Evolutionary conservation across 805 yeast genomes (phyloP), one percentile per base, ranked within the genome.

Genomic region (Candida nitratophila): DNA sequence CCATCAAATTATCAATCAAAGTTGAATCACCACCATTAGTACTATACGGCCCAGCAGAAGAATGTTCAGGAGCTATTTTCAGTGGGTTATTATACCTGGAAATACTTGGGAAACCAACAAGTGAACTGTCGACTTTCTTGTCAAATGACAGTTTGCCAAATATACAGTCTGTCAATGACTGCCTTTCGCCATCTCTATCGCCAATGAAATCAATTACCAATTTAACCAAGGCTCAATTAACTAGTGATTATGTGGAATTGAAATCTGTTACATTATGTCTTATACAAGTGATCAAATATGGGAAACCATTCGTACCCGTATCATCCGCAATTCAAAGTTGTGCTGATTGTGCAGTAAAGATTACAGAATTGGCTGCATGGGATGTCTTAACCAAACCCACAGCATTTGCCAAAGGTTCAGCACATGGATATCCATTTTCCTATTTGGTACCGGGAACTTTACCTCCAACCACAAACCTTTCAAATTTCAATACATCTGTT

Each of bases 1-100:
- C 60, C 14, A 47, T 65, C 21, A 53, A 73, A 30, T 62, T 86
- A 12, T 59, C 79, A 1, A 72, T 90, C 30, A 71, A 72, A 33
- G 68, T 93, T 20, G 99, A 93, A 59, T 83, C 95, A 2, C 98
- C 98, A 1, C 99, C 99, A 0, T 73, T 90, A 33, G 77, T 87
- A 39, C 66, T 93, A 44, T 91, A 86, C 57, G 99, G 99, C 0
- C 64, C 74, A 1, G 84, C 90, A 3, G 61, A 65, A 9, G 93
- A 86, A 47, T 80, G 93, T 1, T 73, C 95, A 0, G 99, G 99
- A 1, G 84, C 96, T 5, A 71, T 91, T 21, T 66, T 93, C 30
- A 79, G 89, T 30, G 99, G 99, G 0, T 68, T 87, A 10, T 65
- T 93, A 40, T 73, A 74, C 32, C 64, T 93, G 39, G 76, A 73